Conservation (phyloP, 345 rosid species). For the Eucalyptus polybractea region DNA sequence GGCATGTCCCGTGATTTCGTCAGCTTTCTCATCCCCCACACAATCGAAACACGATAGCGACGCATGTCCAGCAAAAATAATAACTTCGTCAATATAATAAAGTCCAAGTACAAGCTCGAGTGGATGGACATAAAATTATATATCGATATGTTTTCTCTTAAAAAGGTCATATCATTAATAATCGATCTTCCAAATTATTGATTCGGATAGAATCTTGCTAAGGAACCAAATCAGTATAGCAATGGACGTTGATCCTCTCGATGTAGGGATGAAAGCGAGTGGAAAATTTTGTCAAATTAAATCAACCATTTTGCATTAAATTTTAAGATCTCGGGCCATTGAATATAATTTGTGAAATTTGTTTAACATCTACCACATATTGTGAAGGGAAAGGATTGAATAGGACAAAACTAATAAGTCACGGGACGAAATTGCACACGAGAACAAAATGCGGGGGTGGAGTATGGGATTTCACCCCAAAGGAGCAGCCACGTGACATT, state of each 20-base stretch:
- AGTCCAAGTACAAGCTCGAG: not conserved
- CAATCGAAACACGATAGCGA: not conserved
- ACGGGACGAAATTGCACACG: not conserved
- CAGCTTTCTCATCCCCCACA: not conserved
- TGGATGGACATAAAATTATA: not conserved
- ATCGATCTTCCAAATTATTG: not conserved
- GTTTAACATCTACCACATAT: not conserved
- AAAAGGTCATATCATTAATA: not conserved
- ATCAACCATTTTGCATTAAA: not conserved
- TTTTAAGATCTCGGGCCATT: not conserved
- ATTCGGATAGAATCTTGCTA: not conserved
- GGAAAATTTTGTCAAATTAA: not conserved
- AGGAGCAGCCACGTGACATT: not conserved
- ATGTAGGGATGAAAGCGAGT: not conserved
- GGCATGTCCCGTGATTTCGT: not conserved
- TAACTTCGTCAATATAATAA: not conserved
- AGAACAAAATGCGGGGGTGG: not conserved
- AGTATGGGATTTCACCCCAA: not conserved
- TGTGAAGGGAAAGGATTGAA: not conserved
- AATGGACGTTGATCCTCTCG: not conserved
- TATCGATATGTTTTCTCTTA: not conserved
- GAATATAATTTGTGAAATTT: not conserved
- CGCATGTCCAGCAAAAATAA: not conserved
- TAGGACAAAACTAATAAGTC: not conserved
- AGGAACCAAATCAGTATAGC: not conserved